Conservation (phyloP, 2,329 filamentous ascomycete genomes). For the Balansia obtecta region DNA sequence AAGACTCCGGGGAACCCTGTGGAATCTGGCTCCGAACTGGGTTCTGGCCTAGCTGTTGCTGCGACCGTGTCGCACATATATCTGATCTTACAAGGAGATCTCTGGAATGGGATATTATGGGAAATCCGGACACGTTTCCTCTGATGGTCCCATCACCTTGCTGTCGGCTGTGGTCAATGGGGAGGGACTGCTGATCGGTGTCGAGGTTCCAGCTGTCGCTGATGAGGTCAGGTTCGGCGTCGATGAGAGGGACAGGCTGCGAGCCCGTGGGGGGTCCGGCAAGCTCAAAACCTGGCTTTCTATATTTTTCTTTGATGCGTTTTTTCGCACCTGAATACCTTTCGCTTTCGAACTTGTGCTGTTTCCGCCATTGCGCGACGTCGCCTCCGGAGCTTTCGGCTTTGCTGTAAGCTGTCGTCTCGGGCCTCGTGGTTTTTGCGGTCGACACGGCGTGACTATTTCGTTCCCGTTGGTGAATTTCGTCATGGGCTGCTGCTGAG, state of each 20-base stretch:
- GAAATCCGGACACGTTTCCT: not conserved
- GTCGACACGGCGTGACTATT: not conserved
- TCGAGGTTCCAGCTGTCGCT: not conserved
- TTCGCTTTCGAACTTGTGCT: not conserved
- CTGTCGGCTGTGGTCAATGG: not conserved
- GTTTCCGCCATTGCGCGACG: not conserved
- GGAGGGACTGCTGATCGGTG: not conserved
- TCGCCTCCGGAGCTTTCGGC: not conserved
- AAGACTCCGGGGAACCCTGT: not conserved
- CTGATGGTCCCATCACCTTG: not conserved
- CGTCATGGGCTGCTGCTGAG: slow-evolving; percentile 6
- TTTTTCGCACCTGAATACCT: not conserved
- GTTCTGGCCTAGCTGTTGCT: not conserved
- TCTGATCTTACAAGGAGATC: not conserved
- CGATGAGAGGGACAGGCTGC: not conserved
- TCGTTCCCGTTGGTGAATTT: not conserved
- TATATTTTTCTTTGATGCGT: not conserved
- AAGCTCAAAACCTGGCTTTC: not conserved
- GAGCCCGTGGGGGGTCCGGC: not conserved
- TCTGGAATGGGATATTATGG: not conserved
- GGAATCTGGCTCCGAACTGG: not conserved
- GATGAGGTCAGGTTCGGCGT: not conserved
- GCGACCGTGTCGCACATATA: not conserved
- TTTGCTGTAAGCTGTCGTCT: not conserved
- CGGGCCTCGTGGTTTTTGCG: not conserved